Evolutionary conservation across 345 rosid species (phyloP), one percentile per base, ranked within the genome.

Genomic region (Aquilaria sinensis): DNA sequence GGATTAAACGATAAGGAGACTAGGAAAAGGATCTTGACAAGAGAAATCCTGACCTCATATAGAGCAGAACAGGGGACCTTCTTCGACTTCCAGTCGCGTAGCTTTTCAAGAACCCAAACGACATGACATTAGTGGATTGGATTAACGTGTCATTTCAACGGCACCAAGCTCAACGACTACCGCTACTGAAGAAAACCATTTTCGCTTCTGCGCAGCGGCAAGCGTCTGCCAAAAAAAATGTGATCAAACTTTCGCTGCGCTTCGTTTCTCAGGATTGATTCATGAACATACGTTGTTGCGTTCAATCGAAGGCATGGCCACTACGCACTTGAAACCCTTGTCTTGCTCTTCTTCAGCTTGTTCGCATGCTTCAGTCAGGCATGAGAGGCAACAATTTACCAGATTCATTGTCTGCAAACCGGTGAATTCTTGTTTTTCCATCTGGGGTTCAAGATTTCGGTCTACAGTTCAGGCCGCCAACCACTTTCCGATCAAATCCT

Each of bases 401-500:
- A 50, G 67, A 50, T 79, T 76, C 51, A 43, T 71, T 57, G 57
- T 57, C 52, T 58, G 53, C 53, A 51, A 70, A 56, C 85, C 82
- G 31, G 78, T 72, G 59, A 85, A 70, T 58, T 72, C 67, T 45
- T 75, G 54, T 65, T 65, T 62, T 62, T 63, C 71, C 51, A 51
- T 65, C 16, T 68, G 80, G 76, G 77, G 79, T 45, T 68, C 78
- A 65, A 72, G 70, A 7, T 46, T 84, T 76, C 88, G 61, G 6
- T 74, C 78, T 31, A 80, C 74, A 74, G 68, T 57, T 64, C 69
- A 62, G n/a, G 63, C 72, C 2, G 75, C 70, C 47, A 85, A 62
- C 63, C 63, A 45, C 33, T 80, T 84, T 74, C 84, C 64, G 43
- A 78, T 80, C 73, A 73, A 80, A 57, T 82, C 88, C 70, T 78